phyloP scores from a whole-genome alignment of 352 stramenopile species.

The Phytophthora colocasiae region DNA sequence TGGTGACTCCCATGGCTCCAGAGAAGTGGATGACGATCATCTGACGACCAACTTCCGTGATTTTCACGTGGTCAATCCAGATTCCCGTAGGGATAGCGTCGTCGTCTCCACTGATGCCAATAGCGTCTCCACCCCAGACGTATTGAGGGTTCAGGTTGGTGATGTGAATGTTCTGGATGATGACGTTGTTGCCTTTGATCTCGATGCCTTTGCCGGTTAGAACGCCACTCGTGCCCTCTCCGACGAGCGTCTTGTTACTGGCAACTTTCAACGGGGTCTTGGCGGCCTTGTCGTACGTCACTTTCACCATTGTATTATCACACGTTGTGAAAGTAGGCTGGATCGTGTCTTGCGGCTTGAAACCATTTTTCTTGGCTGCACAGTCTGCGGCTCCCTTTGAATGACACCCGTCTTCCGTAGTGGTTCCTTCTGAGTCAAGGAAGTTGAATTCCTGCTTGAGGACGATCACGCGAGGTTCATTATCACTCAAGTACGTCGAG shows the following conservation, averaged over 20 bases:
- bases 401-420: conserved; percentile 49
- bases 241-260: conserved; percentile 47
- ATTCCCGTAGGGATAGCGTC: conserved; percentile 27
- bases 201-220: conserved; percentile 15
- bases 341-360: conserved; percentile 53
- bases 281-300: conserved; percentile 25
- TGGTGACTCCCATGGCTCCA: conserved; percentile 39
- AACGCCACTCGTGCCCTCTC: conserved; percentile 37
- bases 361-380: conserved; percentile 54
- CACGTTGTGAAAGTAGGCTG: conserved; percentile 18
- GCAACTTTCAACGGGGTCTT: conserved; percentile 15
- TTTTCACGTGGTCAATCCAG: conserved; percentile 57
- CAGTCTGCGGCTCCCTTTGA: conserved; percentile 42
- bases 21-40: conserved; percentile 45
- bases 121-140: conserved; percentile 36
- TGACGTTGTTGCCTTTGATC: conserved; percentile 47
- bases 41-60: conserved; percentile 40
- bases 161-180: conserved; percentile 58
- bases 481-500: conserved; percentile 20
- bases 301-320: conserved; percentile 34
- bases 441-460: conserved; percentile 44
- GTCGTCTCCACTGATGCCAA: conserved; percentile 21
- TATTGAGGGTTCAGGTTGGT: conserved; percentile 54
- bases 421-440: conserved; percentile 44
- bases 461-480: conserved; percentile 34